Base-by-base conservation (phyloP, 495 filamentous ascomycete genomes). In the Cercophora samala region DNA sequence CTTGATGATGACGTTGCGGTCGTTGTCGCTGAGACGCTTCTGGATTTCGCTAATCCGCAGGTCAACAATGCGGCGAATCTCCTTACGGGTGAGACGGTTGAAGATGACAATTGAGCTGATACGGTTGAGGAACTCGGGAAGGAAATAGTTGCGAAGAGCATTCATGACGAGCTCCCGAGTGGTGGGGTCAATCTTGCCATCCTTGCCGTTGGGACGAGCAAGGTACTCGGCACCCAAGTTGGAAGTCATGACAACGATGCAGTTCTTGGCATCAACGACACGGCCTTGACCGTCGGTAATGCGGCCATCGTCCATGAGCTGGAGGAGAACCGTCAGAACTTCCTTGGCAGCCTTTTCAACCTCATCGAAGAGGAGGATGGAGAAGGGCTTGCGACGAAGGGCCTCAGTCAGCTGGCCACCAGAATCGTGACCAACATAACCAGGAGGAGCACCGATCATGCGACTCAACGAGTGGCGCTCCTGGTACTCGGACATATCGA, bases 401-500 rank as follows among this genome's bases (percentile, higher is more conserved):
- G 88, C 90, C 78, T 99, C 95, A 5, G 95, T 99, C 46, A 99
- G 87, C 73, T 99, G 95, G 51, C 95, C 95, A 69, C 95, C 95
- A 29, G 95, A 88, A 70, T 99, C 95, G 75, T 99, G 93, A 25
- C 95, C 95, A 66, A 99, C 93, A 72, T 99, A 99, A 70, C 95
- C 95, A 8, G 95, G 95, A 17, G 95, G 95, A 9, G 95, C 94
- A 73, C 95, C 95, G 70, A 99, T 99, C 90, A 99, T 97, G 66
- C 95, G 90, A 72, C 91, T 96, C 24, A 99, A 87, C 1, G 93
- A 92, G 79, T 99, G 95, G 11, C 93, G 91, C 78, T 99, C 95
- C 78, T 98, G 96, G 78, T 99, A 99, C 76, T 99, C 95, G 8
- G 95, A 98, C 95, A 99, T 99, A 79, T 99, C 95, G 82, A 99